Evolutionary conservation across 2,329 filamentous ascomycete species (phyloP).

Genomic region (Hymenotorrendiella dingleyae): DNA sequence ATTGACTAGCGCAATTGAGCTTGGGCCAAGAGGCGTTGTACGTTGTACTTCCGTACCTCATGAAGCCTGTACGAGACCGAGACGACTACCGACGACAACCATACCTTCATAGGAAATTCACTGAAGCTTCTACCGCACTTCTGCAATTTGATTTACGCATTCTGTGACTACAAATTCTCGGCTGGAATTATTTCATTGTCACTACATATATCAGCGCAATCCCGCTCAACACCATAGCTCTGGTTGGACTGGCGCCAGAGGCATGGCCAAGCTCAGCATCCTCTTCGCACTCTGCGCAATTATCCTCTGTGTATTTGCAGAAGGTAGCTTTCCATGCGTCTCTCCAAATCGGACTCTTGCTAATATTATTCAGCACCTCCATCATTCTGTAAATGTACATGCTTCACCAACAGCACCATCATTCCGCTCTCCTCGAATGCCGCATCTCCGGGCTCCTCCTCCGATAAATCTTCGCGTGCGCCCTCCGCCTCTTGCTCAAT

Average conservation of each 20-base stretch:
- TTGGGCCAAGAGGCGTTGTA: no score
- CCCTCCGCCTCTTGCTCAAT: conserved; percentile 47
- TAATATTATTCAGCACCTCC: conserved; percentile 45
- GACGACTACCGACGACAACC: neutral
- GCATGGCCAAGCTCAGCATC: conserved; percentile 18
- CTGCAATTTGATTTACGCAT: no score
- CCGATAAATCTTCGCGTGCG: conserved; percentile 26
- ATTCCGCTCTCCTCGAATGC: conserved; percentile 45
- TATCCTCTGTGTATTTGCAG: conserved; percentile 21
- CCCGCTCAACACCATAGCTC: no score
- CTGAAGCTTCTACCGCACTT: no score
- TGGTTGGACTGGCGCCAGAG: neutral
- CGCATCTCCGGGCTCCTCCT: conserved; percentile 13
- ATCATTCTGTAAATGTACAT: conserved; percentile 65
- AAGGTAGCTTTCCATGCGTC: conserved; percentile 19
- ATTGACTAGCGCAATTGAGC: no score
- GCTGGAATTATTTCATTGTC: no score
- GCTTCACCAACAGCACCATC: conserved; percentile 64
- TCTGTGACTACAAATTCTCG: no score
- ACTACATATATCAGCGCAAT: no score
- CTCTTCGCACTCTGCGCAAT: conserved; percentile 22
- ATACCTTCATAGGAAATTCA: neutral
- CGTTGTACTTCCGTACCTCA: no score
- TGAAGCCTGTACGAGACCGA: no score
- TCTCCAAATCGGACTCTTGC: conserved; percentile 7